phyloP scores from a whole-genome alignment of 1,284 basidiomycete genomes.

The Marasmius sp. region DNA sequence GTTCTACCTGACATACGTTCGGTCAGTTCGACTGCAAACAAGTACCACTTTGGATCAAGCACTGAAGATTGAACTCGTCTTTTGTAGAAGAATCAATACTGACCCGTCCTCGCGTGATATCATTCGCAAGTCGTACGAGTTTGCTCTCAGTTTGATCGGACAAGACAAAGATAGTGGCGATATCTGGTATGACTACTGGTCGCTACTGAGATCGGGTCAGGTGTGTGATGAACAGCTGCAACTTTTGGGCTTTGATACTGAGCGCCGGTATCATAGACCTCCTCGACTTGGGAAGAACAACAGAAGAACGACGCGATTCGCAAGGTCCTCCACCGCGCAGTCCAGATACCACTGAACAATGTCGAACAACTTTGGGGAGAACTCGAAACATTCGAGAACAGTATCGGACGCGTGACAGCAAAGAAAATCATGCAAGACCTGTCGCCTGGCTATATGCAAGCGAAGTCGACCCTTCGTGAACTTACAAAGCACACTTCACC shows the following conservation, averaged over 20 bases:
- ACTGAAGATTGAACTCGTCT: constrained; percentile 21
- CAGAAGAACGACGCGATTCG: constrained; percentile 94
- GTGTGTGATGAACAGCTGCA: constrained; percentile 37
- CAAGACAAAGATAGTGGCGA: constrained; percentile 78
- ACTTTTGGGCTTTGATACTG: no score
- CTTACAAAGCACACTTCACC: constrained; percentile 72
- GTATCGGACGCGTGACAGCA: constrained; percentile 89
- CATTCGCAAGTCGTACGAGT: constrained; percentile 91
- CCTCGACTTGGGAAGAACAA: constrained; percentile 91
- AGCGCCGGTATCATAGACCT: constrained; percentile 40
- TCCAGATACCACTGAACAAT: constrained; percentile 92
- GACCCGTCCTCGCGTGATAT: constrained; percentile 59
- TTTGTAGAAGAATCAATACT: constrained; percentile 45
- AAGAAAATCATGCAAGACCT: constrained; percentile 88
- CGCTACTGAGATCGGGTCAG: constrained; percentile 81
- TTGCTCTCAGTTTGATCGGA: constrained; percentile 88
- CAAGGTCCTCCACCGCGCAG: constrained; percentile 90
- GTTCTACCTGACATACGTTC: constrained; percentile 82
- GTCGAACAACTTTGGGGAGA: constrained; percentile 95
- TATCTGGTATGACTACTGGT: constrained; percentile 81
- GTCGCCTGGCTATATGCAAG: constrained; percentile 89
- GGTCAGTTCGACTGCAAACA: constrained; percentile 29
- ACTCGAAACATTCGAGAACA: constrained; percentile 91
- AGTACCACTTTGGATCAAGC: neutral
- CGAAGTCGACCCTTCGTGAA: constrained; percentile 85